Evolutionary conservation across 768 basidiomycete species (phyloP).

Genomic region (Crepidotus variabilis): DNA sequence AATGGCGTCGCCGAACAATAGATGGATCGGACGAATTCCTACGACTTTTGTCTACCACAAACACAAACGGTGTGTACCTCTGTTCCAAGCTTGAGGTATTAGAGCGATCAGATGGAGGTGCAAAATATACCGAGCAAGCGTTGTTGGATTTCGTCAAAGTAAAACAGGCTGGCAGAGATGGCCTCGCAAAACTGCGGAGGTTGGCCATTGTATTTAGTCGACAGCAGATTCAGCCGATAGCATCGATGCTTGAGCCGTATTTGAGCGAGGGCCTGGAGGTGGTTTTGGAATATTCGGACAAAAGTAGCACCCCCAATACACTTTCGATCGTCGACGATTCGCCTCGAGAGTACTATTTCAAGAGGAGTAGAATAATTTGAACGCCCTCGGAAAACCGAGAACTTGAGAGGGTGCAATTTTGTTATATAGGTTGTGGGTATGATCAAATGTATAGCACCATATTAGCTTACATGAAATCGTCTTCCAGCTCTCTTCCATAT

Average conservation of each 20-base stretch:
- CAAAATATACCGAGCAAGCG: background rate
- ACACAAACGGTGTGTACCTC: background rate
- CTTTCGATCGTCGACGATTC: background rate
- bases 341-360: background rate
- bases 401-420: background rate
- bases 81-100: background rate
- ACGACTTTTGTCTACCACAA: background rate
- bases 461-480: conserved; percentile 76
- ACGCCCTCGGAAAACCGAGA: background rate
- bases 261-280: background rate
- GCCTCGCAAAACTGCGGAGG: background rate
- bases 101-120: background rate
- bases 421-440: no score
- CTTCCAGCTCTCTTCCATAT: conserved; percentile 74
- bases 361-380: background rate
- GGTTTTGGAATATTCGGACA: background rate
- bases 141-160: background rate
- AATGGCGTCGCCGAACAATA: background rate
- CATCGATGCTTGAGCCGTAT: background rate
- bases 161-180: background rate
- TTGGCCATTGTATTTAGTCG: background rate
- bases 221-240: background rate
- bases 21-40: background rate
- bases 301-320: background rate
- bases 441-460: background rate